Percentiles rank a stretch among this genome's conserved stretches.
These are phyloP conservation scores for Mytilinidion resinicola DNA, from an alignment of 495 filamentous ascomycete genomes.

Conservation along the genomic window DNA sequence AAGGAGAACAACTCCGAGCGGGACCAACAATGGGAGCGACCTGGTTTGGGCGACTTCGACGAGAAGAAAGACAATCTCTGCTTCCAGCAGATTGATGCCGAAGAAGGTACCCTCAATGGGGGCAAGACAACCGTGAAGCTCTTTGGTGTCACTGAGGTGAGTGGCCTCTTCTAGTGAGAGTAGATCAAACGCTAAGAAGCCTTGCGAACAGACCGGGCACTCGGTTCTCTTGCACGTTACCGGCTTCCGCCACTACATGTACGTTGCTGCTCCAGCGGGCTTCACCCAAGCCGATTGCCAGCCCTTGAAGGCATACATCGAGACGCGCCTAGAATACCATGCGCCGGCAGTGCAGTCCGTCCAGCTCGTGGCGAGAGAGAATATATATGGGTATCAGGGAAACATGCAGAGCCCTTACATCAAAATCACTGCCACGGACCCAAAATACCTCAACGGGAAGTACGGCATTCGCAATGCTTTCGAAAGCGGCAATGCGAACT, in stretches of 20 bases:
- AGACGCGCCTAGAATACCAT: constrained; percentile 60
- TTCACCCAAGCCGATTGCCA: constrained; percentile 74
- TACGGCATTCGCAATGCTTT: constrained; percentile 60
- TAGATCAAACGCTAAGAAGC: constrained; percentile 10
- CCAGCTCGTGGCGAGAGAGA: constrained; percentile 73
- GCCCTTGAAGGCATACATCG: constrained; percentile 68
- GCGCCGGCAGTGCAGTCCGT: constrained; percentile 64
- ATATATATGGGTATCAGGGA: constrained; percentile 86
- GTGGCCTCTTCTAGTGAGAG: neutral
- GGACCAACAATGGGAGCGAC: constrained; percentile 90
- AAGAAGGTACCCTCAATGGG: constrained; percentile 72
- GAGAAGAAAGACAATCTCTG: constrained; percentile 63
- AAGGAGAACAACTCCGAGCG: constrained; percentile 82
- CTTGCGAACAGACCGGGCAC: constrained; percentile 56
- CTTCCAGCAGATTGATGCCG: constrained; percentile 94
- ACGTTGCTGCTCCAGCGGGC: constrained; percentile 76
- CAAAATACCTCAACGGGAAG: constrained; percentile 57
- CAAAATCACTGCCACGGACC: constrained; percentile 86
- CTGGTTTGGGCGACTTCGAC: constrained; percentile 65
- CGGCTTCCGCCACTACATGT: constrained; percentile 93
- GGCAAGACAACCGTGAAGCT: constrained; percentile 73
- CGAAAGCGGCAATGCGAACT: constrained; percentile 73
- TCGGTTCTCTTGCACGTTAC: constrained; percentile 93
- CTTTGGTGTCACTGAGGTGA: constrained; percentile 93
- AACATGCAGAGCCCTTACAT: constrained; percentile 87